Evolutionary conservation across 108 stramenopile species (phyloP), one percentile per base, ranked within the genome.

Genomic region (Skeletonema tropicum): DNA sequence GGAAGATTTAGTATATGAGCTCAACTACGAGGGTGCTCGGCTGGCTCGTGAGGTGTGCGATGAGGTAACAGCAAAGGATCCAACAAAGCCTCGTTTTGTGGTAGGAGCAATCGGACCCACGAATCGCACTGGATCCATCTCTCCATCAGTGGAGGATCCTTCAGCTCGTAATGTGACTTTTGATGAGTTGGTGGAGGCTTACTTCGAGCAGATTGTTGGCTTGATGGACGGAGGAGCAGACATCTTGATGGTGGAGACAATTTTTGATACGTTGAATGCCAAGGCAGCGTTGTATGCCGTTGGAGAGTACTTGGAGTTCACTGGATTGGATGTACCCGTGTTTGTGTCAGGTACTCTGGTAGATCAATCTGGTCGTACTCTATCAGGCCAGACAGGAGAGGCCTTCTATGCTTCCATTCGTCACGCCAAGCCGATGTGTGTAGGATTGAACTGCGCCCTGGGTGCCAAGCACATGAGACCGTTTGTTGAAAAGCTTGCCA

Each of bases 381-480:
- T 99, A 49, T 98, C 97, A 10, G 98, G 98, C 11, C 98, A 99
- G 83, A 99, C 98, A 29, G 95, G 93, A 42, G 97, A 99, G 90
- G 98, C 96, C 8, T 99, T 99, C 76, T 99, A 98, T 76, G 96
- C 91, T 19, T 97, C 96, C 30, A 91, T 99, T 73, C 94, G 97
- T 33, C 98, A 99, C 75, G 87, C 92, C 70, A 98, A 94, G 92
- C 98, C 98, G 15, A 97, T 99, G 93, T 97, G 97, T 83, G 95
- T 99, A 19, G 98, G 98, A 38, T 83, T 99, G 85, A 99, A 99
- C 89, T 99, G 98, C 80, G 98, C 98, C 25, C 86, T 99, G 38
- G 98, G 98, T 15, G 98, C 98, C 15, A 70, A 87, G 70, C 97
- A 98, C 84, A 99, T 99, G 98, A 70, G 69, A 38, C 98, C 98